Evolutionary conservation across 2,329 filamentous ascomycete genomes (phyloP), one percentile per base, ranked within the genome.

Genomic region (Chaetomiaceae sp.): DNA sequence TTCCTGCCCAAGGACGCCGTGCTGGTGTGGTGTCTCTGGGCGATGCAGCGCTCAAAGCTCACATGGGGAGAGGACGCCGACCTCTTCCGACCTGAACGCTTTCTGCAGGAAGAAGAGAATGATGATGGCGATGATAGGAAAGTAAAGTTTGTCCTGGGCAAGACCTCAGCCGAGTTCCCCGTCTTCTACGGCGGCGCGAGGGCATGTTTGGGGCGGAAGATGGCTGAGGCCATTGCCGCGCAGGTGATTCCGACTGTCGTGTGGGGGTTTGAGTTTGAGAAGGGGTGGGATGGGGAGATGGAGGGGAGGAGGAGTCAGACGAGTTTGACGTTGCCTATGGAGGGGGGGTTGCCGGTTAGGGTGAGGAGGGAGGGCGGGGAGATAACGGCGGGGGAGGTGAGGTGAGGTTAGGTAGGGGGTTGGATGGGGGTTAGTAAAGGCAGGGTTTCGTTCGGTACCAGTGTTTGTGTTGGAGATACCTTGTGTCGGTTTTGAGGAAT

Each of bases 121-220:
- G 62, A 66, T 2, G 65, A 71, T 9, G 72, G 69, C 1, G 19
- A 17, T 23, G 19, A n/a, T 8, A 12, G 22, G 6, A 19, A 14
- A 17, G 27, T 22, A 20, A 47, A 20, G 27, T 40, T 50, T 9
- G 58, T 78, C 3, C 63, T 78, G 15, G 66, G 62, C 27, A 78
- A 75, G 54, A 73, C 72, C 48, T 71, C 78, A 2, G 75, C 74
- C 15, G 82, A 84, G 65, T 86, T 79, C 59, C 82, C 80, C 1
- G 82, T 85, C 3, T 86, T 86, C 65, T 84, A 85, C 60, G 83
- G 82, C 17, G 83, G 83, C 0, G 71, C 79, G n/a, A 71, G 83
- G 34, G 73, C 74, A 3, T 86, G 83, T 56, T 67, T 86, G 33
- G 83, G 83, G 3, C 83, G 81, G 71, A 80, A 76, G 61, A 85